phyloP scores from a whole-genome alignment of 163 green algal genomes.

The Trebouxiophyceae sp. region DNA sequence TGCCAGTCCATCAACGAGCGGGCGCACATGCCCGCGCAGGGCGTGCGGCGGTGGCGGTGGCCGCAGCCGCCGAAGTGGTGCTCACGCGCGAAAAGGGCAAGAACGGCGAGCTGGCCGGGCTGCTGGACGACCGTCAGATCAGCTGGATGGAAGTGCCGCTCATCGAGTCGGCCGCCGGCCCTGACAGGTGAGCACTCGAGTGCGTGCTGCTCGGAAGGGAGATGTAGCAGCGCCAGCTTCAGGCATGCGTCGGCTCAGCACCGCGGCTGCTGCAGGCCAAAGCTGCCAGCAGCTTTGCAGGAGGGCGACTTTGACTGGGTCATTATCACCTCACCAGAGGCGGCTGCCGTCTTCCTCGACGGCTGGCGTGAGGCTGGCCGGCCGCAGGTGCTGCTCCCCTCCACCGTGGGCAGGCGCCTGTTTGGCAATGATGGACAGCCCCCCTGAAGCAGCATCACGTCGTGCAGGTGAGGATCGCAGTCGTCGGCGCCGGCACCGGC shows the following conservation, averaged over 20 bases:
- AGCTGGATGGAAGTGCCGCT: conserved; percentile 77
- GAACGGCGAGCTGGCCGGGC: conserved; percentile 70
- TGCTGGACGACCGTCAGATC: conserved; percentile 49
- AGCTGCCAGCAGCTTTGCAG: conserved; percentile 15
- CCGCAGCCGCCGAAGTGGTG: too few relatives aligned
- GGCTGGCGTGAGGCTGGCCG: conserved; percentile 65
- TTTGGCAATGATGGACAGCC: neutral
- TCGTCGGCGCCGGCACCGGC: conserved; percentile 75
- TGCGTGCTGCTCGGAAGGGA: neutral
- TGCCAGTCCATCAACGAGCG: too few relatives aligned
- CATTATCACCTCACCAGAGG: conserved; percentile 83
- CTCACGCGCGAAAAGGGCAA: conserved; percentile 68
- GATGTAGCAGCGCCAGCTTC: neutral
- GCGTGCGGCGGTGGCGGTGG: too few relatives aligned
- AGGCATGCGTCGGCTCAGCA: neutral
- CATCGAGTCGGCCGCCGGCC: conserved; percentile 67
- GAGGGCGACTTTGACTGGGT: conserved; percentile 67
- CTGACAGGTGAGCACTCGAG: conserved; percentile 49
- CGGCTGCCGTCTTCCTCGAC: conserved; percentile 79
- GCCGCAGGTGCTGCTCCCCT: conserved; percentile 25
- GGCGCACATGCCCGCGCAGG: too few relatives aligned
- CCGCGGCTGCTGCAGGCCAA: neutral
- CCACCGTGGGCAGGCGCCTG: neutral
- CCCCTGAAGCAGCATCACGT: neutral
- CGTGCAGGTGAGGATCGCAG: conserved; percentile 61